These are phyloP conservation scores for Chlorokybus atmophyticus DNA, from an alignment of 139 green algal genomes.

Conservation along the genomic window DNA sequence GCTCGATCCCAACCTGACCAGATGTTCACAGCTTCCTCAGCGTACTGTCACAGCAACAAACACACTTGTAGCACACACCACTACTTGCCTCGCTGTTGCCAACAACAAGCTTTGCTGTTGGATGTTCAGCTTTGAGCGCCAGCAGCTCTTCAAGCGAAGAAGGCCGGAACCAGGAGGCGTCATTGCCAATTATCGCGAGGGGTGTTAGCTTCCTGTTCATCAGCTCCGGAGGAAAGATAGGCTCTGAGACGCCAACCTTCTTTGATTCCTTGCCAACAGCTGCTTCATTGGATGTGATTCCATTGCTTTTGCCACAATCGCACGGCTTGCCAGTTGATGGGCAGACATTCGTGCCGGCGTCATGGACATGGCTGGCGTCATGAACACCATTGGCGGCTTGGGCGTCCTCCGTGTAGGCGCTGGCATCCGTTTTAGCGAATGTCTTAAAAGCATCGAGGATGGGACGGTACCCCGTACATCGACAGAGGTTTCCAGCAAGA, in stretches of 20 bases:
- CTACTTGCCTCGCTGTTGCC: constrained; percentile 95
- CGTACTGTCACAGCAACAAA: too few relatives aligned
- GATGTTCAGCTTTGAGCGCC: constrained; percentile 32
- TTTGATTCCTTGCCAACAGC: neutral
- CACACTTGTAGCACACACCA: too few relatives aligned
- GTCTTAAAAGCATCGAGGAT: constrained; percentile 92
- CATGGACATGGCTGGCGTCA: neutral
- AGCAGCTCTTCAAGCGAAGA: constrained; percentile 57
- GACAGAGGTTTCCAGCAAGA: constrained; percentile 87
- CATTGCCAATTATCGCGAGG: constrained; percentile 36
- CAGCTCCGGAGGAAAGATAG: constrained; percentile 86
- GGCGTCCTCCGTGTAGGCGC: constrained; percentile 9
- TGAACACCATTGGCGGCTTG: neutral
- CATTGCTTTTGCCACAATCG: constrained; percentile 44
- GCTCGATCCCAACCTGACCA: constrained; percentile 93
- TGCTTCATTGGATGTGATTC: neutral
- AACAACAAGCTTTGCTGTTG: constrained; percentile 59
- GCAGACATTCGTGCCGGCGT: constrained; percentile 39
- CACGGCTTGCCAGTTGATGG: constrained; percentile 63
- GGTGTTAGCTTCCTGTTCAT: constrained; percentile 23
- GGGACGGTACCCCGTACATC: constrained; percentile 89
- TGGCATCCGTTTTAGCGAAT: constrained; percentile 62
- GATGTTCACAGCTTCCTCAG: too few relatives aligned
- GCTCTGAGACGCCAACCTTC: constrained; percentile 42
- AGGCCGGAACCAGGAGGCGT: constrained; percentile 41